Conservation (phyloP, 805 yeast species). For the Wickerhamiella kazuoi region DNA sequence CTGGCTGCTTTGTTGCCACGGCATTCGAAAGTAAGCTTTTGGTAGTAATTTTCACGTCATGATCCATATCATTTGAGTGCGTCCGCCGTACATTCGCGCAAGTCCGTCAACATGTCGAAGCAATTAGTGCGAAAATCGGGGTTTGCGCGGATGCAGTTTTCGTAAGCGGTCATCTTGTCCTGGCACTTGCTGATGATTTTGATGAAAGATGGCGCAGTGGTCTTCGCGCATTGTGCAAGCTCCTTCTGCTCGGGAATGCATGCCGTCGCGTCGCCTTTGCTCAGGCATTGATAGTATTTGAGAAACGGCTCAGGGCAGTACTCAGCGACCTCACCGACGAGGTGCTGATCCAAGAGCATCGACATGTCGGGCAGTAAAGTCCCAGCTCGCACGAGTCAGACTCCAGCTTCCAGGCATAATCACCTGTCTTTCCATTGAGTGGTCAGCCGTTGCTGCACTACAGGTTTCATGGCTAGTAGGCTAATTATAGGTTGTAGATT, state of each 20-base stretch:
- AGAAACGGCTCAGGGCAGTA: constrained; percentile 59
- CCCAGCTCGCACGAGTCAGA: no score
- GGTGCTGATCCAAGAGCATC: constrained; percentile 44
- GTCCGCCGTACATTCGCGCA: constrained; percentile 45
- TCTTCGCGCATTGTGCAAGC: constrained; percentile 45
- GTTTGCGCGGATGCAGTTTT: constrained; percentile 39
- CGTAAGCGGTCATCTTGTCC: constrained; percentile 41
- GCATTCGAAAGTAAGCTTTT: no score
- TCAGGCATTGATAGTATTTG: constrained; percentile 56
- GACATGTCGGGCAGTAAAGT: constrained; percentile 26
- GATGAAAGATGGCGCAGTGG: constrained; percentile 52
- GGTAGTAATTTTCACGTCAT: background rate
- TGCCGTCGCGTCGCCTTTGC: constrained; percentile 31
- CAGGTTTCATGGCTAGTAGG: no score
- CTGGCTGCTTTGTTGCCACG: no score
- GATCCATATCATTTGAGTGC: background rate
- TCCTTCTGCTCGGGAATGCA: constrained; percentile 41
- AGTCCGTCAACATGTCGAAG: constrained; percentile 30
- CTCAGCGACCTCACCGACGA: constrained; percentile 61
- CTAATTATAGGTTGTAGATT: no score
- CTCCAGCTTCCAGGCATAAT: no score
- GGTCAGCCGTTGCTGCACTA: no score
- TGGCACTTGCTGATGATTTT: constrained; percentile 48
- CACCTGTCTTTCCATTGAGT: no score
- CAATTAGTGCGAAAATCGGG: constrained; percentile 34